Conservation (phyloP, 768 basidiomycete genomes). For the Auriscalpium vulgare region DNA sequence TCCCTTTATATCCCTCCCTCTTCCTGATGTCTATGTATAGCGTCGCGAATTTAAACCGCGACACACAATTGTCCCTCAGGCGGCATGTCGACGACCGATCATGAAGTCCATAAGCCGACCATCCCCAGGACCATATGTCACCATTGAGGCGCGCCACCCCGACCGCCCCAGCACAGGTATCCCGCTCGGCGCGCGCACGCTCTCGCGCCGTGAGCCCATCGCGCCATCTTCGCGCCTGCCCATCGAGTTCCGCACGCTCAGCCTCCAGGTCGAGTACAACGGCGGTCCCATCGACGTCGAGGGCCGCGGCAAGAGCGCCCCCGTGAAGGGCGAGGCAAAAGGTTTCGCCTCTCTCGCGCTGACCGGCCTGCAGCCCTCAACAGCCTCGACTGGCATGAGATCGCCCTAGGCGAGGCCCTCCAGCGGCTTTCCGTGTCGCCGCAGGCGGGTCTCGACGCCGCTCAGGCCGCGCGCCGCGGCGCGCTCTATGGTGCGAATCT, state of each 20-base stretch:
- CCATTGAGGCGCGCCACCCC: neutral
- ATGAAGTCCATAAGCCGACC: neutral
- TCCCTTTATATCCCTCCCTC: too few relatives aligned
- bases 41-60: too few relatives aligned
- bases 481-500: slow-evolving; percentile 40
- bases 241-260: slow-evolving; percentile 14
- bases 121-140: neutral
- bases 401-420: neutral
- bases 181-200: neutral
- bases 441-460: slow-evolving; percentile 38
- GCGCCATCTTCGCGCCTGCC: slow-evolving; percentile 7
- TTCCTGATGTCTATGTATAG: too few relatives aligned
- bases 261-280: slow-evolving; percentile 7
- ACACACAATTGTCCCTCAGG: too few relatives aligned
- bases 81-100: neutral
- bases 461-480: slow-evolving; percentile 40
- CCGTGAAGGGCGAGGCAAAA: slow-evolving; percentile 1
- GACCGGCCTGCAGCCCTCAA: slow-evolving; percentile 2
- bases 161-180: neutral
- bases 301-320: neutral
- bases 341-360: neutral
- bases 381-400: slow-evolving; percentile 9
- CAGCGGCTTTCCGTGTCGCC: slow-evolving; percentile 31
- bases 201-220: neutral
- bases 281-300: neutral